These are phyloP conservation scores for Diaporthe nobilis DNA, from an alignment of 2,329 filamentous ascomycete genomes.

Conservation along the genomic window DNA sequence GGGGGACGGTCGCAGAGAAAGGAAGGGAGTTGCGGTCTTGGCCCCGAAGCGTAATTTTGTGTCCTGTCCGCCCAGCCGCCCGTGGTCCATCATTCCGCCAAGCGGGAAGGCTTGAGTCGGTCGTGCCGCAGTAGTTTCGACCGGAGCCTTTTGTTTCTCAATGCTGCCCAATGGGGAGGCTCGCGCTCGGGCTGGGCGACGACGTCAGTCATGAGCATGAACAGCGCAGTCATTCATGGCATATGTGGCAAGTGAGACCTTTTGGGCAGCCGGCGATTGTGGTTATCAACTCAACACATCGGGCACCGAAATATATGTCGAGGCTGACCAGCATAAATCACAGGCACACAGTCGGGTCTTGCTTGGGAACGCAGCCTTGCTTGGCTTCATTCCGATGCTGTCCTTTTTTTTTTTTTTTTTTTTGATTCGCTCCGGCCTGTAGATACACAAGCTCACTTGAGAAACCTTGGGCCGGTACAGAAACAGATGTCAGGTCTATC, in stretches of 20 bases:
- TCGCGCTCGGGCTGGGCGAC: not conserved
- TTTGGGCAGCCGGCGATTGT: not conserved
- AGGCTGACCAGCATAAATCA: not conserved
- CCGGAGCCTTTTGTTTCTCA: slow-evolving; percentile 23
- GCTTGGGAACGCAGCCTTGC: not conserved
- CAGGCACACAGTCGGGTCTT: not conserved
- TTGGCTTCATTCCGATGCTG: slow-evolving; percentile 23
- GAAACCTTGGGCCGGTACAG: not conserved
- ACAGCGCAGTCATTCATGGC: slow-evolving; percentile 6
- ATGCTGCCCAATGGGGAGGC: slow-evolving; percentile 18
- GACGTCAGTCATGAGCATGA: slow-evolving; percentile 10
- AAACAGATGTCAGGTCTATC: slow-evolving; percentile 27
- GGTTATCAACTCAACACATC: not conserved
- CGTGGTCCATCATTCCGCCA: slow-evolving; percentile 3
- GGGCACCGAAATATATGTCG: slow-evolving; percentile 1
- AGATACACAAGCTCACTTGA: slow-evolving; percentile 16
- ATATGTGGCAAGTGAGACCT: slow-evolving; percentile 18
- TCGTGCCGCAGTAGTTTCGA: slow-evolving; percentile 25
- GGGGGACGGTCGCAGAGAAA: not conserved
- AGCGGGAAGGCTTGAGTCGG: slow-evolving; percentile 31
- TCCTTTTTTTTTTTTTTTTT: not conserved
- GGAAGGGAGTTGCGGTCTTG: slow-evolving; percentile 7
- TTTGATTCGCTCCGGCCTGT: not conserved
- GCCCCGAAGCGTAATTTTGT: slow-evolving; percentile 19
- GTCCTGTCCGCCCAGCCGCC: slow-evolving; percentile 1